A percentile compares a stretch with the other conserved stretches of the same genome.
Evolutionary conservation across 106 monocot genomes (phyloP).

Genomic region (Hemerocallis citrina): DNA sequence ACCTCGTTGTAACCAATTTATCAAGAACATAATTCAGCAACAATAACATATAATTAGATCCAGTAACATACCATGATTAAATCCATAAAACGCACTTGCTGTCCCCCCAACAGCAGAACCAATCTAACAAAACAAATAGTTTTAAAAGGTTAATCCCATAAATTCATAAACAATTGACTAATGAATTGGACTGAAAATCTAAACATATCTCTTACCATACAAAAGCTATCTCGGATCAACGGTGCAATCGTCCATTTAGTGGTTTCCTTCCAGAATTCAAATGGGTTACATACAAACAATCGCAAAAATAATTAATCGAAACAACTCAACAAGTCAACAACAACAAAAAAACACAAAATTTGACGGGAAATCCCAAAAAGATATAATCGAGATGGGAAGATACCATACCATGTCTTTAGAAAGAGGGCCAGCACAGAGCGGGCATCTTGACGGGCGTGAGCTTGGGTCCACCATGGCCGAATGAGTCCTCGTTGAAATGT

Average conservation of each 20-base stretch:
- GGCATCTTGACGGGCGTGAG: conserved; percentile 28
- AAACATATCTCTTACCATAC: conserved; percentile 59
- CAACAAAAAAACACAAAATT: conserved; percentile 1
- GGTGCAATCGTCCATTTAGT: conserved; percentile 75
- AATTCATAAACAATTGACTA: too few relatives aligned
- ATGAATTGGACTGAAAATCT: too few relatives aligned
- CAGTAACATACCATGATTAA: conserved; percentile 76
- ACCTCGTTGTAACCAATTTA: too few relatives aligned
- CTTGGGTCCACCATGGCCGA: conserved; percentile 20
- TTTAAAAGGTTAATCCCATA: too few relatives aligned
- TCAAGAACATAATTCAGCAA: too few relatives aligned
- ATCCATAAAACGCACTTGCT: conserved; percentile 82
- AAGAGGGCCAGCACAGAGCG: conserved; percentile 74
- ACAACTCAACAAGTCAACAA: too few relatives aligned
- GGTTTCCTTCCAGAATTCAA: conserved; percentile 49
- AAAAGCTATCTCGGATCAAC: conserved; percentile 77
- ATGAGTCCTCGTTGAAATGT: too few relatives aligned
- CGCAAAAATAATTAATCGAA: not conserved
- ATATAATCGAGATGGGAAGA: not conserved
- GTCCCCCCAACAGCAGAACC: conserved; percentile 73
- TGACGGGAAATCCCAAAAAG: not conserved
- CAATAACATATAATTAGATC: too few relatives aligned
- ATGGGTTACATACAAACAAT: conserved; percentile 5
- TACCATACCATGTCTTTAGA: conserved; percentile 47
- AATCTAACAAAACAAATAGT: conserved; percentile 44